Evolutionary conservation across 441 rosid species (phyloP).

Genomic region (Gossypium davidsonii): DNA sequence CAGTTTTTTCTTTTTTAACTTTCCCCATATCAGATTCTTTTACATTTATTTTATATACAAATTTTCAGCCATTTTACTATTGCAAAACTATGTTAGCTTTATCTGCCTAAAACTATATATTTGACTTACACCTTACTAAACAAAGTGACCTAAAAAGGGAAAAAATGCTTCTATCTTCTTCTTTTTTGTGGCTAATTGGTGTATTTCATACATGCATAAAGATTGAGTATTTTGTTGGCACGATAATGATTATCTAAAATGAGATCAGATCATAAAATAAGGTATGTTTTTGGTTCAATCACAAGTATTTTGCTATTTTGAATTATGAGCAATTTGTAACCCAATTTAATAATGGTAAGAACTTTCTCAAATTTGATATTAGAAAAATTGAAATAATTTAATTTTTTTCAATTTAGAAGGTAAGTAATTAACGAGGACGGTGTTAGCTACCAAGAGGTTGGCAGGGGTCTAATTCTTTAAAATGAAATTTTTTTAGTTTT

Average conservation of each 20-base stretch:
- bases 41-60: not conserved
- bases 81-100: not conserved
- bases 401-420: too few relatives aligned
- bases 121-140: not conserved
- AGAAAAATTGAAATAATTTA: too few relatives aligned
- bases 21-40: not conserved
- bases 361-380: too few relatives aligned
- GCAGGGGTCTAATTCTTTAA: too few relatives aligned
- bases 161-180: not conserved
- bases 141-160: not conserved
- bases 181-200: not conserved
- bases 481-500: too few relatives aligned
- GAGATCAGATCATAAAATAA: not conserved
- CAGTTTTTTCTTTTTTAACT: not conserved
- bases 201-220: not conserved
- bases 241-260: not conserved
- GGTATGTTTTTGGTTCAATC: not conserved
- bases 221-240: not conserved
- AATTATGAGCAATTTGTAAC: too few relatives aligned
- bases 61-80: not conserved
- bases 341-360: too few relatives aligned
- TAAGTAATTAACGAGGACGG: too few relatives aligned
- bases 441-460: too few relatives aligned
- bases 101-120: constrained; percentile 1
- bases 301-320: too few relatives aligned